phyloP scores from a whole-genome alignment of 306 rosid genomes.

The Acacia confusa region DNA sequence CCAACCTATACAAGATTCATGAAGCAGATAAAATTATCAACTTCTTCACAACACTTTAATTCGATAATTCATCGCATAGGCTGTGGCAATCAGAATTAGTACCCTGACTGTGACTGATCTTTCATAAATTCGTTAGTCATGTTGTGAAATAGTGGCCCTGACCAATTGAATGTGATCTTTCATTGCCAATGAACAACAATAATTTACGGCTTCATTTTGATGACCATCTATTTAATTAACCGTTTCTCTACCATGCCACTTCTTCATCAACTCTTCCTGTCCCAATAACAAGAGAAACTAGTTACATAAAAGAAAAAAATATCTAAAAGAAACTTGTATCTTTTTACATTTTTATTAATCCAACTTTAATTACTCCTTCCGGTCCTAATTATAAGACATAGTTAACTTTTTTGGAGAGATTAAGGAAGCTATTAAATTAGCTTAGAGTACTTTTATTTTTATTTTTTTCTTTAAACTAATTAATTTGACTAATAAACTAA shows the following conservation, averaged over 20 bases:
- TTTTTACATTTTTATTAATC: too few relatives aligned
- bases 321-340: too few relatives aligned
- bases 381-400: too few relatives aligned
- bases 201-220: neutral
- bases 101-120: neutral
- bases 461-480: too few relatives aligned
- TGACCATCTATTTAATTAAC: neutral
- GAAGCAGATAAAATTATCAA: neutral
- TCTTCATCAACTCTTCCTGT: neutral
- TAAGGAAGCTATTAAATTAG: too few relatives aligned
- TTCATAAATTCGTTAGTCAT: neutral
- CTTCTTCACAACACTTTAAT: neutral
- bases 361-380: too few relatives aligned
- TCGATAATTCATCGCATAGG: neutral
- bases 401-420: too few relatives aligned
- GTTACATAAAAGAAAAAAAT: too few relatives aligned
- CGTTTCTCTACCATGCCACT: neutral
- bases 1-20: neutral
- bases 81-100: neutral
- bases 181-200: neutral
- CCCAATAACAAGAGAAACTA: too few relatives aligned
- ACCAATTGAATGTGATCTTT: neutral
- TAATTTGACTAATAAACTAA: too few relatives aligned
- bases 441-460: too few relatives aligned
- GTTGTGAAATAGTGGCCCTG: neutral